A percentile compares a stretch with the other conserved stretches of the same genome.
These are phyloP conservation scores for Prunella vulgaris DNA, from an alignment of 257 asterid genomes.

Conservation along the genomic window DNA sequence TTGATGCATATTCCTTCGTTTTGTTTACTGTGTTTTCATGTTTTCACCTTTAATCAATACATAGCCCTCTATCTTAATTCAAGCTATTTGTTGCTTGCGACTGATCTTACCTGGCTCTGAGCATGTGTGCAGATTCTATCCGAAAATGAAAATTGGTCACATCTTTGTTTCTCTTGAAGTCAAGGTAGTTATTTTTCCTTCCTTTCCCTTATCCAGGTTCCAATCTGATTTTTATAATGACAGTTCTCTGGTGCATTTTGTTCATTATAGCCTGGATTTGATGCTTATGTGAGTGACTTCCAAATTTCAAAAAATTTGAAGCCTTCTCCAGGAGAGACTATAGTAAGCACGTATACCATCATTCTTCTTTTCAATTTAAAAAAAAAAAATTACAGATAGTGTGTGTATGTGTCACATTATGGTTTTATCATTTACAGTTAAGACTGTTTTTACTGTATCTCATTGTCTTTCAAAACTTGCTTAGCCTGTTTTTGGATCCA, in stretches of 20 bases:
- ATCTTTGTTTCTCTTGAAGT: conserved; percentile 53
- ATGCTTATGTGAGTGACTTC: conserved; percentile 70
- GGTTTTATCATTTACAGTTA: neutral
- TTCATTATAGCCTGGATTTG: conserved; percentile 77
- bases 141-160: conserved; percentile 67
- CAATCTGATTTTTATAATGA: conserved; percentile 20
- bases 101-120: conserved; percentile 22
- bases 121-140: conserved; percentile 62
- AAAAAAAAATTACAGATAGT: neutral
- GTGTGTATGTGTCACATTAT: neutral
- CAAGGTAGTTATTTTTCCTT: conserved; percentile 46
- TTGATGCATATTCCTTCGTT: conserved; percentile 6
- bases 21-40: neutral
- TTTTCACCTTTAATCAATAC: neutral
- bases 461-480: neutral
- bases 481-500: neutral
- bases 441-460: neutral
- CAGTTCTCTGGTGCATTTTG: conserved; percentile 15
- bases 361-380: neutral
- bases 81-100: conserved; percentile 17
- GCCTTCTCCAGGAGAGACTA: conserved; percentile 43
- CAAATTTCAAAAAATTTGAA: conserved; percentile 45
- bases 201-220: conserved; percentile 16
- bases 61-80: conserved; percentile 6
- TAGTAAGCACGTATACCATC: conserved; percentile 45